Conservation (phyloP, 768 basidiomycete species). For the Nidula microcarpa region DNA sequence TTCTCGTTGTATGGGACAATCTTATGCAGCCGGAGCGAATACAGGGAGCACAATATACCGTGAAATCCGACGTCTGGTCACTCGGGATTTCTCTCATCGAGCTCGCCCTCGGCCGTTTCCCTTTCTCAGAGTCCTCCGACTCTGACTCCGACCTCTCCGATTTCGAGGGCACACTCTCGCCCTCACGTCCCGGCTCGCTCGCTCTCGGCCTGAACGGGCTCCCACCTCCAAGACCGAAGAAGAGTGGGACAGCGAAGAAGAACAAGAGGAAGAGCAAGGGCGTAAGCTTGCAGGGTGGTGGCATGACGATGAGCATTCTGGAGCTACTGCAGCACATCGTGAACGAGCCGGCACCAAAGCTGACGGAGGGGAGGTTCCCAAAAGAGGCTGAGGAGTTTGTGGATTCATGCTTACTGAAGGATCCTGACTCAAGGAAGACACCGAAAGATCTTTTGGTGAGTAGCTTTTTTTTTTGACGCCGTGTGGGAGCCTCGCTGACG, state of each 20-base stretch:
- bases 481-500: background rate
- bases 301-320: conserved; percentile 97
- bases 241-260: conserved; percentile 54
- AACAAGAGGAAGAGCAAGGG: conserved; percentile 88
- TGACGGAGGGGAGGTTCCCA: conserved; percentile 73
- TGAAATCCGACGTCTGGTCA: conserved; percentile 99
- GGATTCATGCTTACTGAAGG: conserved; percentile 87
- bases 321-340: conserved; percentile 98
- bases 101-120: conserved; percentile 94
- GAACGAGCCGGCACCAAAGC: conserved; percentile 91
- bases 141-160: conserved; percentile 53
- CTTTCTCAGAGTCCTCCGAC: conserved; percentile 80
- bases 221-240: conserved; percentile 28
- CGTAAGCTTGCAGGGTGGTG: conserved; percentile 89
- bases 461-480: conserved; percentile 10
- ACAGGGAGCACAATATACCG: conserved; percentile 96
- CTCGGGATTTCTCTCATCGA: conserved; percentile 96
- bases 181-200: conserved; percentile 57
- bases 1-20: background rate
- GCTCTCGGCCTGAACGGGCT: conserved; percentile 30
- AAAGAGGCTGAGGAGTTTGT: conserved; percentile 79
- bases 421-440: conserved; percentile 77
- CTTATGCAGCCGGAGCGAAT: conserved; percentile 89
- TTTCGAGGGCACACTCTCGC: conserved; percentile 78
- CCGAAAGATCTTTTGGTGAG: conserved; percentile 85